Conservation (phyloP, 2,329 filamentous ascomycete species). For the Phialocephala subalpina region DNA sequence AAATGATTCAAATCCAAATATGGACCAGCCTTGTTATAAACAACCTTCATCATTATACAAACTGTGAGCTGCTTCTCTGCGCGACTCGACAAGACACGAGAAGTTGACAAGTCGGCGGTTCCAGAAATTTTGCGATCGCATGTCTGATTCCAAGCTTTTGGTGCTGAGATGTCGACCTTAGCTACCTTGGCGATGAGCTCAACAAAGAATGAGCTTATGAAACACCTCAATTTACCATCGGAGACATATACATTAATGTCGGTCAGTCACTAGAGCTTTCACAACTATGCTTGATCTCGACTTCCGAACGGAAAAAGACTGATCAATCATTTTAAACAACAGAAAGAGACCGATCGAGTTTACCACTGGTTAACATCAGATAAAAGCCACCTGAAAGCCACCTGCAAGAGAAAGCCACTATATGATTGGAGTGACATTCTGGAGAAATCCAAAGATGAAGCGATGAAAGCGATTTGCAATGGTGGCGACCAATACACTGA, state of each 20-base stretch:
- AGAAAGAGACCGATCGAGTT: conserved; percentile 44
- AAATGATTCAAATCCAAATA: too few relatives aligned
- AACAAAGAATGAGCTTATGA: conserved; percentile 43
- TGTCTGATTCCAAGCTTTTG: too few relatives aligned
- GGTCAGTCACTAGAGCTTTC: conserved; percentile 39
- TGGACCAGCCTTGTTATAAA: too few relatives aligned
- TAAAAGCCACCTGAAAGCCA: conserved; percentile 41
- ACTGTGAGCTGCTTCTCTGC: background rate
- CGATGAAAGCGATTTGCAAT: conserved; percentile 39
- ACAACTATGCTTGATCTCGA: conserved; percentile 23
- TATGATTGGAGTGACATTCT: conserved; percentile 45
- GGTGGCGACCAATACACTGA: conserved; percentile 34
- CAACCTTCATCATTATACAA: too few relatives aligned
- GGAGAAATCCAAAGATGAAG: conserved; percentile 43
- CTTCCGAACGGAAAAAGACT: too few relatives aligned
- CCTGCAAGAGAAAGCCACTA: conserved; percentile 41
- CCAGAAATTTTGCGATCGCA: too few relatives aligned
- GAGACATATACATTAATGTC: conserved; percentile 43
- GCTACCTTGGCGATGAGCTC: conserved; percentile 42
- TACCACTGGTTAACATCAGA: conserved; percentile 43
- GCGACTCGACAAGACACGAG: too few relatives aligned
- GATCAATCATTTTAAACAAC: too few relatives aligned
- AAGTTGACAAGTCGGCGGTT: too few relatives aligned
- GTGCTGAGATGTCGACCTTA: conserved; percentile 34
- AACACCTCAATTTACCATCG: conserved; percentile 37